Evolutionary conservation across 1,284 basidiomycete genomes (phyloP).

Genomic region (Tetrapyrgos nigripes): DNA sequence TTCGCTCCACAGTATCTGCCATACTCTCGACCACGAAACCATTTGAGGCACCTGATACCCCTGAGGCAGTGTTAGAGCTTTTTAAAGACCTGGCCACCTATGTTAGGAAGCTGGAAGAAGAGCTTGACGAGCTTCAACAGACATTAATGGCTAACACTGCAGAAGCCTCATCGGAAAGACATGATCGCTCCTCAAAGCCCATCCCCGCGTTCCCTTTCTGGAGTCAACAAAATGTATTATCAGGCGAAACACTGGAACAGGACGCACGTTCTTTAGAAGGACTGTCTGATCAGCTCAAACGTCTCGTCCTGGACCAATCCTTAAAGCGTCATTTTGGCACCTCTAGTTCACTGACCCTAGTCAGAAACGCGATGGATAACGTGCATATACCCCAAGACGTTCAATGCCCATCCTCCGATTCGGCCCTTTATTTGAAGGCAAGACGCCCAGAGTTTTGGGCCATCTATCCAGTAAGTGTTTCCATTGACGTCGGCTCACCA

Average conservation of each 20-base stretch:
- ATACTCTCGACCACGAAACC: slow-evolving; percentile 7
- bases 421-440: not conserved
- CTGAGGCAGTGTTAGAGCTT: not conserved
- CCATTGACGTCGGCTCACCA: not conserved
- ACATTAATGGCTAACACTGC: not conserved
- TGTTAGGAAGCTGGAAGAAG: slow-evolving; percentile 7
- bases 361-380: slow-evolving; percentile 54
- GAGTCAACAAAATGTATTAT: not conserved
- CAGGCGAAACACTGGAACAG: not conserved
- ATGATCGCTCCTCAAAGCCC: not conserved
- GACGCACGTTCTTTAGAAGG: not conserved
- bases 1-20: slow-evolving; percentile 4
- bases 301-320: not conserved
- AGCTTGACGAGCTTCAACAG: not conserved
- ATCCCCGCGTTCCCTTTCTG: not conserved
- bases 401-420: slow-evolving; percentile 2
- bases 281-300: not conserved
- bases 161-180: no score
- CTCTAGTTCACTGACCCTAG: slow-evolving; percentile 55
- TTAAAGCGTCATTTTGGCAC: slow-evolving; percentile 41
- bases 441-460: slow-evolving; percentile 26
- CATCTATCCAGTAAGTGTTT: slow-evolving; percentile 27
- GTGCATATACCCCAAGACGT: slow-evolving; percentile 36
- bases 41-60: slow-evolving; percentile 2
- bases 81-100: slow-evolving; percentile 7